phyloP scores from a whole-genome alignment of 371 early-diverging fungal species.

The Coemansia sp. region DNA sequence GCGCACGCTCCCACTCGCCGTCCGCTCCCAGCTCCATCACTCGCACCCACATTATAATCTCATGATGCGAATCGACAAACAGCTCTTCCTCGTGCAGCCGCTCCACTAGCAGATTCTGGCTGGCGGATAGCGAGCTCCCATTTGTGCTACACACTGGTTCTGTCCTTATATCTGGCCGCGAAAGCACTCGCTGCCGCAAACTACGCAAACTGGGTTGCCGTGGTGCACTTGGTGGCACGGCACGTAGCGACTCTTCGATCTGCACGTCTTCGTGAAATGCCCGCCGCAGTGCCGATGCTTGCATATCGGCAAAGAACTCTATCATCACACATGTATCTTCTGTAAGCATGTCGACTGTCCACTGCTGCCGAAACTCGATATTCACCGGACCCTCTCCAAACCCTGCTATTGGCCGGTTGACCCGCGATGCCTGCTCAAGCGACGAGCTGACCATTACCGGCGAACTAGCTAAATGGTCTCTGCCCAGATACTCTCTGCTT shows the following conservation, averaged over 20 bases:
- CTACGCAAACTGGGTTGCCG: background rate
- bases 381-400: slow-evolving; percentile 37
- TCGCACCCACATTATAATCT: slow-evolving; percentile 67
- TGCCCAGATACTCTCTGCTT: too few relatives aligned
- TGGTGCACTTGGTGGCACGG: background rate
- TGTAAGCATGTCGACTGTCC: slow-evolving; percentile 29
- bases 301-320: slow-evolving; percentile 67
- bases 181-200: background rate
- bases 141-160: background rate
- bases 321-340: slow-evolving; percentile 23
- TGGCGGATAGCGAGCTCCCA: slow-evolving; percentile 21
- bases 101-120: slow-evolving; percentile 36
- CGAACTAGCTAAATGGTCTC: too few relatives aligned
- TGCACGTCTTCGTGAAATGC: slow-evolving; percentile 66
- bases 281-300: slow-evolving; percentile 55
- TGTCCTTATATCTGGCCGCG: slow-evolving; percentile 13
- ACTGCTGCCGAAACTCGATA: slow-evolving; percentile 37
- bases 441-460: slow-evolving; percentile 23
- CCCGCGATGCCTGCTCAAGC: slow-evolving; percentile 8
- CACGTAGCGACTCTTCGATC: slow-evolving; percentile 52
- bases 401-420: slow-evolving; percentile 26
- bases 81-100: slow-evolving; percentile 60
- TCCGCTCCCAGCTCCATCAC: slow-evolving; percentile 65
- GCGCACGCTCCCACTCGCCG: slow-evolving; percentile 74
- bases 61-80: slow-evolving; percentile 66